These are phyloP conservation scores for Lotmaria passim DNA, from an alignment of 208 protist genomes.

Conservation along the genomic window DNA sequence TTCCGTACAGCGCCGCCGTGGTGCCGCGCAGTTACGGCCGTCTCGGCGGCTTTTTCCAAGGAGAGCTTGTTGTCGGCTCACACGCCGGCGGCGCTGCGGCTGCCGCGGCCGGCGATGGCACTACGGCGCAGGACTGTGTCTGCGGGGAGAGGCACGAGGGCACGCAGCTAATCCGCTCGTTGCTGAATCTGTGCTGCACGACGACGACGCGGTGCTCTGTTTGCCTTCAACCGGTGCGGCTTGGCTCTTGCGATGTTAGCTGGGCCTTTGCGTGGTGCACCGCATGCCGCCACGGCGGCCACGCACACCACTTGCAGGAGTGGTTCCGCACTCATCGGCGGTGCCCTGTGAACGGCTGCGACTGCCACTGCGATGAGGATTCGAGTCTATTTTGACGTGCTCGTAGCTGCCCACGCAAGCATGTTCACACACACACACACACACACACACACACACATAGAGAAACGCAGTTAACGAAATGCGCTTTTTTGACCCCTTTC, in stretches of 20 bases:
- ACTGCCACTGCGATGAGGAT: conserved; percentile 77
- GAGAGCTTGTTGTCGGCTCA: conserved; percentile 12
- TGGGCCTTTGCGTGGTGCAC: conserved; percentile 77
- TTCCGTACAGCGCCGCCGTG: neutral
- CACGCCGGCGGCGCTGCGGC: neutral
- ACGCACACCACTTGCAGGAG: conserved; percentile 73
- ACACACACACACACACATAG: too few species aligned
- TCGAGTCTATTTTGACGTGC: conserved; percentile 42
- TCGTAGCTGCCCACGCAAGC: neutral
- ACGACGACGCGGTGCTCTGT: conserved; percentile 54
- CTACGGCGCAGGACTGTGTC: conserved; percentile 21
- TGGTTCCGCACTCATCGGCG: conserved; percentile 81
- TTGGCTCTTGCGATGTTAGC: conserved; percentile 29
- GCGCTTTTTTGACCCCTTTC: too few species aligned
- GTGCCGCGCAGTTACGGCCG: conserved; percentile 8
- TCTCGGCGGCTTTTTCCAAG: neutral
- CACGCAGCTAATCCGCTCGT: conserved; percentile 32
- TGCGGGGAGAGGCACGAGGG: conserved; percentile 39
- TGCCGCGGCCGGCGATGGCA: neutral
- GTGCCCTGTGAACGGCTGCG: conserved; percentile 77
- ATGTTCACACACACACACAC: too few species aligned
- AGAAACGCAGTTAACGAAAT: too few species aligned
- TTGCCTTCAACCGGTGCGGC: conserved; percentile 50
- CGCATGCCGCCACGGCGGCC: conserved; percentile 81
- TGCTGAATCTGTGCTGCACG: conserved; percentile 30